phyloP scores from a whole-genome alignment of 2,329 filamentous ascomycete species.

The Lachnellula subtilissima region DNA sequence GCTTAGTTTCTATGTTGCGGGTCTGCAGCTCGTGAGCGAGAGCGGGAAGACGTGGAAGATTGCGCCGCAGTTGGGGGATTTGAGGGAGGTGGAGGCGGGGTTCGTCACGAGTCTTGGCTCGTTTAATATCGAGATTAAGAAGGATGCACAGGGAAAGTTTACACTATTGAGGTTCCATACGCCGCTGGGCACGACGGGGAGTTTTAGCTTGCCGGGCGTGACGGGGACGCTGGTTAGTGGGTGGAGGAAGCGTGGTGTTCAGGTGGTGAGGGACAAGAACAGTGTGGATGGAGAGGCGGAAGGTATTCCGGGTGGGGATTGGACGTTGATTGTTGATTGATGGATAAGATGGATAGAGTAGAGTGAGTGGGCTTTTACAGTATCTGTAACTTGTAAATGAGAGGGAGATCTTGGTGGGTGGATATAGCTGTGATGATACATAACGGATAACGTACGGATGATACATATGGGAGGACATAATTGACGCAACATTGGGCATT shows the following conservation, averaged over 20 bases:
- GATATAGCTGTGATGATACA: too few relatives aligned
- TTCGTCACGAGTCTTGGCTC: conserved; percentile 18
- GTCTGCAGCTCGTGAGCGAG: conserved; percentile 22
- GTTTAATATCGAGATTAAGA: background rate
- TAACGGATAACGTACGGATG: too few relatives aligned
- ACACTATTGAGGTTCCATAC: background rate
- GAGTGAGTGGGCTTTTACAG: background rate
- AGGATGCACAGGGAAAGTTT: background rate
- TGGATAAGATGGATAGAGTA: too few relatives aligned
- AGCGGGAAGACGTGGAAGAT: conserved; percentile 29
- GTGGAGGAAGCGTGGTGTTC: background rate
- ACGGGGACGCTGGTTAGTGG: background rate
- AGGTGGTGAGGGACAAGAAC: background rate
- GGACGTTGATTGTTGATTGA: conserved; percentile 1
- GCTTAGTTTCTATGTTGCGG: conserved; percentile 27
- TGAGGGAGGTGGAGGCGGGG: conserved; percentile 35
- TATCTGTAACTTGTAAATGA: too few relatives aligned
- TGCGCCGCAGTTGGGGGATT: conserved; percentile 32
- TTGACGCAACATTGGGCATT: too few relatives aligned
- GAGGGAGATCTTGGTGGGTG: too few relatives aligned
- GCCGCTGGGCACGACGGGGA: conserved; percentile 1
- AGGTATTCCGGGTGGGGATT: background rate
- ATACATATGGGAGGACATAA: too few relatives aligned
- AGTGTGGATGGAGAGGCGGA: background rate
- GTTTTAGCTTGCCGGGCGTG: background rate